Base-by-base conservation (phyloP, 306 rosid species). In the cucumber (Cucumis sativus) region DNA sequence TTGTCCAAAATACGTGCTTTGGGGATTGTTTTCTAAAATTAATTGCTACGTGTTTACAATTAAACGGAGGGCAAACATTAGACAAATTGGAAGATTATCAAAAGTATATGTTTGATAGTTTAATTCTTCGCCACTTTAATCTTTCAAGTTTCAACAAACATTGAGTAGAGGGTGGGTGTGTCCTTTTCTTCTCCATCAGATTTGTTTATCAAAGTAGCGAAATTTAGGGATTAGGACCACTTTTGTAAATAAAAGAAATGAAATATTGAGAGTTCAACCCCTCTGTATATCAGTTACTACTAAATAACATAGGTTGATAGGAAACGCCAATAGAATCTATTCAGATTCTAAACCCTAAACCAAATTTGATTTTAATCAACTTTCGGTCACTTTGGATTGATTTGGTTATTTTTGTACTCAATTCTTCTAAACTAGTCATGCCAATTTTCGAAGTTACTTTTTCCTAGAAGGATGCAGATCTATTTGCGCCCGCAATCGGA, bases 81-180 rank as follows among this genome's bases (percentile, higher is more conserved):
- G 62, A 83, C 40, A 82, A 4, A 81, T 77, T 75, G 88, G 83
- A 79, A 76, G 81, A 85, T 63, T 63, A 76, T 77, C 76, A 77
- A 78, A 83, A 41, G 13, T n/a, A 45, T 7, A 45, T 65, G 70
- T 54, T 82, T 28, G 81, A 78, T 78, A 77, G 78, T 76, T 83
- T 81, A 78, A 63, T 86, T 82, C 84, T 39, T 78, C 85, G 79
- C 88, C 83, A 80, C 84, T 82, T 86, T 82, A 75, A 81, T 80
- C 82, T 64, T 80, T 78, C 86, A 88, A 86, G 57, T 52, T 52
- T 1, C 57, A 52, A 52, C 89, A 78, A 87, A 91, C 90, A 28
- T 87, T 85, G 87, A 86, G 86, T 84, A 80, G 66, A 80, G 47
- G 65, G 84, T 81, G 60, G 55, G 64, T 60, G 15, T 1, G 37